phyloP scores from a whole-genome alignment of 1,284 basidiomycete species.

The Cystobasidium pallidum region DNA sequence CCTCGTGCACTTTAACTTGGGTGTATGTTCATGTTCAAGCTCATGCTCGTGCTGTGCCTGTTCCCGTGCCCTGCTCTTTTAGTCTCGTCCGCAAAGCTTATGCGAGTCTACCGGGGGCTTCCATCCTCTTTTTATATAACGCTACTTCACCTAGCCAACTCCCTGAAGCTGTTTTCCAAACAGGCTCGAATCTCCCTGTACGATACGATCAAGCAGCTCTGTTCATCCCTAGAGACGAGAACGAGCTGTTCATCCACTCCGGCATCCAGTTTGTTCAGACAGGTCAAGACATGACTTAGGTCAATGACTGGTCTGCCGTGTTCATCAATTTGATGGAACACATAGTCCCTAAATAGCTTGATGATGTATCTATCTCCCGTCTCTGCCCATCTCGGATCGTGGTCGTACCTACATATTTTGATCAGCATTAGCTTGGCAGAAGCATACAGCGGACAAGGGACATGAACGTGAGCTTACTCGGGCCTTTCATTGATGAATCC shows the following conservation, averaged over 20 bases:
- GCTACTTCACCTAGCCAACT: constrained; percentile 21
- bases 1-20: no score
- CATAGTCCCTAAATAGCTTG: constrained; percentile 97
- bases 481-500: constrained; percentile 98
- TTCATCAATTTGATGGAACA: constrained; percentile 96
- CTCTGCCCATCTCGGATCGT: constrained; percentile 94
- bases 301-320: constrained; percentile 87
- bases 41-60: no score
- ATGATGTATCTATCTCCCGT: constrained; percentile 97
- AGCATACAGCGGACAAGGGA: background rate
- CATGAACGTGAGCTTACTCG: constrained; percentile 67
- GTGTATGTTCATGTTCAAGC: no score
- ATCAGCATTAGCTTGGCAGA: background rate
- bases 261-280: constrained; percentile 91
- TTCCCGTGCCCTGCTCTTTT: no score
- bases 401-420: constrained; percentile 72
- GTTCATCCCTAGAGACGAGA: constrained; percentile 90
- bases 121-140: no score
- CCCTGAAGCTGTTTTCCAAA: constrained; percentile 40
- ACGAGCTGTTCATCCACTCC: constrained; percentile 92
- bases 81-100: no score
- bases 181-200: constrained; percentile 70
- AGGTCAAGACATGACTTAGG: constrained; percentile 83
- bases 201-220: constrained; percentile 89
- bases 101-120: no score